Evolutionary conservation across 495 filamentous ascomycete genomes (phyloP).

Genomic region (Clohesyomyces aquaticus): DNA sequence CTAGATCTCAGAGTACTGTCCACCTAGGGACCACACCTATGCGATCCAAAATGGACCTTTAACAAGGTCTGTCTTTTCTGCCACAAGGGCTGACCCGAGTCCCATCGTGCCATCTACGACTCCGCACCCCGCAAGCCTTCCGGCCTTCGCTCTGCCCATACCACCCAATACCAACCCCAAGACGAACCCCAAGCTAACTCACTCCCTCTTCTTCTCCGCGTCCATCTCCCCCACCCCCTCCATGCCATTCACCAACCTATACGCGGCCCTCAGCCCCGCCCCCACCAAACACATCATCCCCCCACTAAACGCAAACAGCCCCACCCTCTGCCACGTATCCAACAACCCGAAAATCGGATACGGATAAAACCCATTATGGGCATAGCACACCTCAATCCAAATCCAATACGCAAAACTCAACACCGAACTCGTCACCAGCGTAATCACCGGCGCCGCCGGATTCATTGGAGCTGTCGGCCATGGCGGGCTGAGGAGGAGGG

Average conservation of each 20-base stretch:
- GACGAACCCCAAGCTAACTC: too few relatives aligned
- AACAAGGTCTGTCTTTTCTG: too few relatives aligned
- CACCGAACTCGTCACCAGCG: slow-evolving; percentile 62
- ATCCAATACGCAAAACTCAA: slow-evolving; percentile 78
- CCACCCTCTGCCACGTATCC: slow-evolving; percentile 61
- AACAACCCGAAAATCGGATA: slow-evolving; percentile 80
- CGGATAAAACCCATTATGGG: slow-evolving; percentile 81
- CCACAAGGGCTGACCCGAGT: too few relatives aligned
- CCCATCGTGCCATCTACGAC: too few relatives aligned
- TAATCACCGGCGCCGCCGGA: slow-evolving; percentile 51
- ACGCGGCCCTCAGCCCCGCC: slow-evolving; percentile 65
- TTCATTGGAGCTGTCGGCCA: slow-evolving; percentile 65
- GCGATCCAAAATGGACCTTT: too few relatives aligned
- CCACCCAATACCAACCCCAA: too few relatives aligned
- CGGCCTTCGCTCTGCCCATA: too few relatives aligned
- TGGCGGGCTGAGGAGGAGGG: slow-evolving; percentile 77
- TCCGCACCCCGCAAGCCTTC: too few relatives aligned
- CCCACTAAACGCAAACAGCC: slow-evolving; percentile 72
- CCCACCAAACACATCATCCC: slow-evolving; percentile 73
- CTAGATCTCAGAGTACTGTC: too few relatives aligned
- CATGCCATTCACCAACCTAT: slow-evolving; percentile 74
- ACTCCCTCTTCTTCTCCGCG: not conserved
- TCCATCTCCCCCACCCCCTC: slow-evolving; percentile 23
- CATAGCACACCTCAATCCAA: slow-evolving; percentile 82
- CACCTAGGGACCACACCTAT: too few relatives aligned